Evolutionary conservation across 179 eudicot genomes (phyloP).

Genomic region (Silene coronaria): DNA sequence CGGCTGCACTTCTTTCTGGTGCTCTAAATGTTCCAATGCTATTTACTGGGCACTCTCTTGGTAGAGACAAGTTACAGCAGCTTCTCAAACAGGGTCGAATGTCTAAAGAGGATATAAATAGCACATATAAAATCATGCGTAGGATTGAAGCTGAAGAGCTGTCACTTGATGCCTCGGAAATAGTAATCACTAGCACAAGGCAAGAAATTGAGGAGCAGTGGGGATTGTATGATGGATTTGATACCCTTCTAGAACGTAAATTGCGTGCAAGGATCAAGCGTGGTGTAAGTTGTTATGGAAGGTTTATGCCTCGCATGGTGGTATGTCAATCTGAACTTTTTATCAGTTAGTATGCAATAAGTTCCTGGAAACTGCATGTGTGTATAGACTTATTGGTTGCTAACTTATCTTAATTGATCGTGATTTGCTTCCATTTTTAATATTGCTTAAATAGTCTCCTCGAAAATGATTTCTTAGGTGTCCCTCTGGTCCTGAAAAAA

Average conservation of each 20-base stretch:
- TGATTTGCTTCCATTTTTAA: neutral
- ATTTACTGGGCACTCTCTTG: constrained; percentile 88
- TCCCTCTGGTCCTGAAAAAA: too few relatives aligned
- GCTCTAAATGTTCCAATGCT: constrained; percentile 89
- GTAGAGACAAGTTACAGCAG: constrained; percentile 81
- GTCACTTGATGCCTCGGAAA: constrained; percentile 76
- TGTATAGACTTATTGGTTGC: neutral
- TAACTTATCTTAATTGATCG: neutral
- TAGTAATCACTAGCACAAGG: constrained; percentile 84
- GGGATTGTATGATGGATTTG: constrained; percentile 91
- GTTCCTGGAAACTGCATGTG: neutral
- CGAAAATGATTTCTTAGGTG: too few relatives aligned
- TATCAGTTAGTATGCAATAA: neutral
- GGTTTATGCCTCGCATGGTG: constrained; percentile 93
- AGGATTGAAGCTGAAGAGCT: constrained; percentile 94
- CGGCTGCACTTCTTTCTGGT: constrained; percentile 80
- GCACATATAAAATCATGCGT: constrained; percentile 70
- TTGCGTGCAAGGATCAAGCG: constrained; percentile 84
- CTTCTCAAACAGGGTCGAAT: constrained; percentile 76
- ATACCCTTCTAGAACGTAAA: constrained; percentile 61
- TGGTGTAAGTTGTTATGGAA: constrained; percentile 79
- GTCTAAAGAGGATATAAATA: constrained; percentile 72
- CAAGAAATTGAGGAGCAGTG: constrained; percentile 97
- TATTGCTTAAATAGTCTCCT: too few relatives aligned
- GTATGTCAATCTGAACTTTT: constrained; percentile 44